Percentiles rank a stretch among this genome's conserved stretches.
phyloP scores from a whole-genome alignment of 805 yeast species.

The Clavispora fructus region DNA sequence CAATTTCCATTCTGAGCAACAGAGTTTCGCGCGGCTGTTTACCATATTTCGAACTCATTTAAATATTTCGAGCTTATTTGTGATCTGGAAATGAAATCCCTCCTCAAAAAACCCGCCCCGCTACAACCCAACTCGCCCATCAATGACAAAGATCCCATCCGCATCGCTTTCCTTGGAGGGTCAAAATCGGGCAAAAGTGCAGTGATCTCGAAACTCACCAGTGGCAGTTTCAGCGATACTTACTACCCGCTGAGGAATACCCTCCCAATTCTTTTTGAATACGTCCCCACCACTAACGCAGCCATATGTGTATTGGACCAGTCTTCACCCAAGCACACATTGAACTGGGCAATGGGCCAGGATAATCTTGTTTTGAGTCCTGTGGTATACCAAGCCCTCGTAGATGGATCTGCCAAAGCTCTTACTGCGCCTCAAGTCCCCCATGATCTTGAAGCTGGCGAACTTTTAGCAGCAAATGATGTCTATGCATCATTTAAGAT shows the following conservation, averaged over 20 bases:
- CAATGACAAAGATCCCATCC: conserved; percentile 38
- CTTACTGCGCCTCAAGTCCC: neutral
- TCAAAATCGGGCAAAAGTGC: conserved; percentile 58
- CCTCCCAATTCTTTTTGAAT: conserved; percentile 54
- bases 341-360: conserved; percentile 9
- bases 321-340: conserved; percentile 8
- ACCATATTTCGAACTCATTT: neutral
- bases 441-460: neutral
- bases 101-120: neutral
- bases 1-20: neutral
- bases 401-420: neutral
- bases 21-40: neutral
- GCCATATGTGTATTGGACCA: conserved; percentile 22
- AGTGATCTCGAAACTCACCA: conserved; percentile 43
- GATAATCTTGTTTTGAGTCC: conserved; percentile 24
- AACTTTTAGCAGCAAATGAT: conserved; percentile 14
- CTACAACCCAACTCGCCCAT: neutral
- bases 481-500: conserved; percentile 16
- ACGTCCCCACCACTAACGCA: conserved; percentile 30
- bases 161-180: conserved; percentile 60
- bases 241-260: conserved; percentile 70
- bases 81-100: neutral
- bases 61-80: neutral
- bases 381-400: conserved; percentile 20
- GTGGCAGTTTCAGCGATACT: conserved; percentile 54